Evolutionary conservation across 768 basidiomycete genomes (phyloP), one percentile per base, ranked within the genome.

Genomic region (Favolaschia claudopus): DNA sequence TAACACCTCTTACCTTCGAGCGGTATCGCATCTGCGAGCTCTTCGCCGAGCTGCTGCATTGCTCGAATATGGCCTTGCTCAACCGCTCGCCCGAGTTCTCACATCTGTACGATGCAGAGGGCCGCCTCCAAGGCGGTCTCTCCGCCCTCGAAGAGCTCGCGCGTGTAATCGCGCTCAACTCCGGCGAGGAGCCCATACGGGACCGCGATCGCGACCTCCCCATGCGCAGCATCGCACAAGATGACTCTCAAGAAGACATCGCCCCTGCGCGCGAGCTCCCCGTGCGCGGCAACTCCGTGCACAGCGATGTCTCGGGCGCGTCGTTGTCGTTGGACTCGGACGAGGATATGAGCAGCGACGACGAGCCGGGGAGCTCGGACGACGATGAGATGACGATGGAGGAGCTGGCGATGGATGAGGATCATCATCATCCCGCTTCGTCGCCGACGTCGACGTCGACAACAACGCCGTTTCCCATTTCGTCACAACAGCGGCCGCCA

Each of bases 21-120:
- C 89, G 97, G 15, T 97, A 94, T 74, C 88, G 96, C 10, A 95
- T 99, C 67, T 93, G 95, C 75, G 97, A 99, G 74, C 81, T 99
- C 13, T 95, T 96, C 67, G 97, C 96, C 19, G 97, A 99, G 71
- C 86, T 99, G 6, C 78, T 99, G 25, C 97, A 99, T 70, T 97
- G 95, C 72, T 99, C 97, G 17, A 99, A 97, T 69, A 99, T 99
- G 96, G 89, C 92, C 6, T 84, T 99, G 22, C 81, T 99, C 25
- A 99, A 99, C 71, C 92, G 97, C 10, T 75, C 85, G 1, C 70
- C 84, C 0, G 87, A 89, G 43, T 87, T 82, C 53, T 83, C 85
- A 42, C 81, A 85, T 22, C 77, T 88, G n/a, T 95, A 94, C 72
- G 93, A 93, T 68, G 77, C 80, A 1, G 86, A 93, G 49, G 96